These are phyloP conservation scores for Orbilia javanica DNA, from an alignment of 2,329 filamentous ascomycete genomes.

Conservation along the genomic window DNA sequence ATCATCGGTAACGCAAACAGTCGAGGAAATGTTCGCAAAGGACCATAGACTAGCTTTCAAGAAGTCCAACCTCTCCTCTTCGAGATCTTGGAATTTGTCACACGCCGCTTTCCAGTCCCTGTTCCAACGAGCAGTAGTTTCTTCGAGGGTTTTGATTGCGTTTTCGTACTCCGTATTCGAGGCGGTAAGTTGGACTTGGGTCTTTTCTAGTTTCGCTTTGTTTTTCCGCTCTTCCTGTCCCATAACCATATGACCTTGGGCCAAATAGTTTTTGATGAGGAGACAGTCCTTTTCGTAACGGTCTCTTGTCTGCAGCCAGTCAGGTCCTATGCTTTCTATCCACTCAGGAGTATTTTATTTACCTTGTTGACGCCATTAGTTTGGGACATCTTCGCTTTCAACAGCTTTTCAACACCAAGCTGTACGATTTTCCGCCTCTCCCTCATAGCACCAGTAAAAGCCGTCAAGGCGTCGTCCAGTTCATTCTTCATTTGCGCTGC, in stretches of 20 bases:
- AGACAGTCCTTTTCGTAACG: slow-evolving; percentile 97
- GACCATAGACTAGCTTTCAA: slow-evolving; percentile 98
- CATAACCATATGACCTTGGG: slow-evolving; percentile 99
- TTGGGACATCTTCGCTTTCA: slow-evolving; percentile 93
- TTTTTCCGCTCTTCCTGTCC: slow-evolving; percentile 98
- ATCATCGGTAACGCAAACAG: slow-evolving; percentile 97
- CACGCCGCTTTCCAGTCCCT: slow-evolving; percentile 97
- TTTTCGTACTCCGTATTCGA: slow-evolving; percentile 94
- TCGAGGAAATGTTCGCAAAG: slow-evolving; percentile 96
- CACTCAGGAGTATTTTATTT: slow-evolving; percentile 60
- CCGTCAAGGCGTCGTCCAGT: slow-evolving; percentile 89
- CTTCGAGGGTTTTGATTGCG: slow-evolving; percentile 91
- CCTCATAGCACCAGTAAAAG: slow-evolving; percentile 95
- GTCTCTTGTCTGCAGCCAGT: slow-evolving; percentile 79
- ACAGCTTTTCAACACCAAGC: slow-evolving; percentile 89
- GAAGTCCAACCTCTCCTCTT: slow-evolving; percentile 96
- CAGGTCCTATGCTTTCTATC: neutral
- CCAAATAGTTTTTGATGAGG: slow-evolving; percentile 97
- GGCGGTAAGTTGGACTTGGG: slow-evolving; percentile 90
- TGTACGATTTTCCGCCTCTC: slow-evolving; percentile 97
- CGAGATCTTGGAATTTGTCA: slow-evolving; percentile 97
- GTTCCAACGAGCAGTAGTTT: slow-evolving; percentile 96
- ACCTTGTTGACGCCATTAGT: slow-evolving; percentile 93
- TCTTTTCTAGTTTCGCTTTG: slow-evolving; percentile 98
- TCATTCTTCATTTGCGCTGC: slow-evolving; percentile 96